phyloP scores from a whole-genome alignment of 2,329 filamentous ascomycete species.

The Nectriaceae sp. region DNA sequence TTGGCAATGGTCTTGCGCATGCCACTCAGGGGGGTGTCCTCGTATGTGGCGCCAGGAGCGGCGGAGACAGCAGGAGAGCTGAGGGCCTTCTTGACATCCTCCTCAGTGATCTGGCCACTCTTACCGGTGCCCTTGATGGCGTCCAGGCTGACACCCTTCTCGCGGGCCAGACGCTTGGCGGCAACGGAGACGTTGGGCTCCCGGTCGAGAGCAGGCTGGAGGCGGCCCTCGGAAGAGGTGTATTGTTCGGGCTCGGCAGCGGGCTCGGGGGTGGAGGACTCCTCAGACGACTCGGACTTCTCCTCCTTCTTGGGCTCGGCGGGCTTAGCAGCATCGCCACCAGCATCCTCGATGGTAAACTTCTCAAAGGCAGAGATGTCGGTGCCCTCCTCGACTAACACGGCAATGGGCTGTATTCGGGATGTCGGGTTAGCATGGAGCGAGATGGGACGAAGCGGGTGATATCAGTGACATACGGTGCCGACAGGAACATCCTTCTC shows the following conservation, averaged over 20 bases:
- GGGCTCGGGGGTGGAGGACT: slow-evolving; percentile 44
- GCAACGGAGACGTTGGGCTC: slow-evolving; percentile 72
- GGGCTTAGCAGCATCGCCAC: slow-evolving; percentile 68
- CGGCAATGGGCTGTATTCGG: slow-evolving; percentile 78
- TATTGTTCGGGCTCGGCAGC: slow-evolving; percentile 67
- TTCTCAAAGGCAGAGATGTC: slow-evolving; percentile 87
- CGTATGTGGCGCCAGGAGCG: slow-evolving; percentile 67
- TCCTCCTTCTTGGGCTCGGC: slow-evolving; percentile 67
- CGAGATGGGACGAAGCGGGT: slow-evolving; percentile 20
- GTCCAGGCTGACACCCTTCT: slow-evolving; percentile 78
- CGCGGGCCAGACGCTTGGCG: slow-evolving; percentile 79
- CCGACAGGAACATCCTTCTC: slow-evolving; percentile 94
- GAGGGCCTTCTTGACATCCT: slow-evolving; percentile 87
- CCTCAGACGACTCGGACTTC: slow-evolving; percentile 58
- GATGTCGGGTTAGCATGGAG: slow-evolving; percentile 11
- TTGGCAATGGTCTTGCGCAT: slow-evolving; percentile 99
- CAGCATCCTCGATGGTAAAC: slow-evolving; percentile 88
- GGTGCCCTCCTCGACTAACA: slow-evolving; percentile 88
- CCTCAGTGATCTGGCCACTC: slow-evolving; percentile 84
- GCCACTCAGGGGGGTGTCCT: slow-evolving; percentile 80
- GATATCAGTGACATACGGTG: slow-evolving; percentile 67
- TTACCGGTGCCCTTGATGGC: slow-evolving; percentile 84
- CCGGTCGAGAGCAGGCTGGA: slow-evolving; percentile 84
- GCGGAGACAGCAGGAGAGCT: slow-evolving; percentile 55
- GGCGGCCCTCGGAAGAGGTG: slow-evolving; percentile 70